phyloP scores from a whole-genome alignment of 148 eudicot species.

The Rhododendron henanense region DNA sequence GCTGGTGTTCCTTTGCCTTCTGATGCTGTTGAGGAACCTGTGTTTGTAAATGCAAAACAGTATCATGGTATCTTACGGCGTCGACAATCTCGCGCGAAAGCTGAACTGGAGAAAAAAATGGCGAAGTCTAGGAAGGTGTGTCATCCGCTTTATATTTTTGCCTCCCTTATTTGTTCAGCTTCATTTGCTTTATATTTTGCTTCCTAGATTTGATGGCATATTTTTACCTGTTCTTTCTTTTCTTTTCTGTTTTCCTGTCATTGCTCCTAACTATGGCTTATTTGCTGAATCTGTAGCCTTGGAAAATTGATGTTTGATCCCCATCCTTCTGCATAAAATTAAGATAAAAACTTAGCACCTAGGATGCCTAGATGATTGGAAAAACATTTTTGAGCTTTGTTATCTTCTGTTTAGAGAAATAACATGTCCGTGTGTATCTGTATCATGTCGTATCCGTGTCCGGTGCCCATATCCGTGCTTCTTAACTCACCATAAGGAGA shows the following conservation, averaged over 20 bases:
- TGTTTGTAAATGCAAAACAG: constrained; percentile 79
- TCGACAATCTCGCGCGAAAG: constrained; percentile 79
- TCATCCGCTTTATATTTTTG: neutral
- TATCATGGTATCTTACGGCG: constrained; percentile 80
- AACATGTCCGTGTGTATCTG: neutral
- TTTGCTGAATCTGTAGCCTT: constrained; percentile 10
- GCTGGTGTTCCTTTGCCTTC: constrained; percentile 70
- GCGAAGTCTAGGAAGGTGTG: constrained; percentile 56
- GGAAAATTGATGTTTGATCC: neutral
- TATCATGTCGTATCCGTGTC: neutral
- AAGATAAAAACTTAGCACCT: neutral
- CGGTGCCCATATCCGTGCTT: neutral
- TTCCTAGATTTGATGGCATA: neutral
- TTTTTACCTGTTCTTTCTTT: neutral
- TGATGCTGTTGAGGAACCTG: constrained; percentile 76
- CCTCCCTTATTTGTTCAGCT: neutral
- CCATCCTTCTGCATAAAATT: neutral
- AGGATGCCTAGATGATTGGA: neutral
- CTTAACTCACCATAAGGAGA: neutral
- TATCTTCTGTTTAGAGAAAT: neutral
- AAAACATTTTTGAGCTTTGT: neutral
- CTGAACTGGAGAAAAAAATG: constrained; percentile 63
- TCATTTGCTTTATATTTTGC: neutral
- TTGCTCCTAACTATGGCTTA: neutral
- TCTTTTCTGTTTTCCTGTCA: neutral